Conservation (phyloP, 2,329 filamentous ascomycete genomes). For the Neophaeococcomyces mojaviensis region DNA sequence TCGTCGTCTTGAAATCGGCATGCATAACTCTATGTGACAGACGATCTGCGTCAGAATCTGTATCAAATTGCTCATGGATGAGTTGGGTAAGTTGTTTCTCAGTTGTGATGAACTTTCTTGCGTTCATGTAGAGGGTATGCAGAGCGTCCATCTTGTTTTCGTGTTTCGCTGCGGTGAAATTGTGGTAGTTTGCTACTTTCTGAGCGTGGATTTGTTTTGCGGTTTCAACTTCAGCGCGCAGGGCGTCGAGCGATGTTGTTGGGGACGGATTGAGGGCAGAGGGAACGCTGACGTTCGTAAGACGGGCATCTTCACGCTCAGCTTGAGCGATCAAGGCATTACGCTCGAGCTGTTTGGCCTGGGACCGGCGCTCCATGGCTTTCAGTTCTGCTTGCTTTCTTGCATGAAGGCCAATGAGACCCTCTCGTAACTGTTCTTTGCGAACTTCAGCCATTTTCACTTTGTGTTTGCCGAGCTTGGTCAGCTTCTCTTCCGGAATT, state of each 20-base stretch:
- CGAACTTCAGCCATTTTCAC: constrained; percentile 63
- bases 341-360: constrained; percentile 43
- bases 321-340: constrained; percentile 52
- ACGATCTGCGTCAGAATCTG: constrained; percentile 20
- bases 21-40: constrained; percentile 29
- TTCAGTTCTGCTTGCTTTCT: constrained; percentile 49
- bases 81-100: constrained; percentile 67
- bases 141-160: constrained; percentile 61
- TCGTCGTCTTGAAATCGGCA: constrained; percentile 29
- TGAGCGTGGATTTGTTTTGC: constrained; percentile 32
- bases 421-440: constrained; percentile 63
- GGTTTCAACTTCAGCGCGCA: constrained; percentile 26
- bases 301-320: constrained; percentile 65
- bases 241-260: constrained; percentile 12
- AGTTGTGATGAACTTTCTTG: constrained; percentile 75
- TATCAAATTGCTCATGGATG: constrained; percentile 70
- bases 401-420: constrained; percentile 60
- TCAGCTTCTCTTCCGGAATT: constrained; percentile 28
- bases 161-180: constrained; percentile 44
- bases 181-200: constrained; percentile 30
- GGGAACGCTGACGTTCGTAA: constrained; percentile 63
- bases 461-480: constrained; percentile 51
- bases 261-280: constrained; percentile 44
- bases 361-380: constrained; percentile 35
- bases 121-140: constrained; percentile 84